These are phyloP conservation scores for Triticum dicoccoides DNA, from an alignment of 176 grass and related monocot species.

Conservation along the genomic window DNA sequence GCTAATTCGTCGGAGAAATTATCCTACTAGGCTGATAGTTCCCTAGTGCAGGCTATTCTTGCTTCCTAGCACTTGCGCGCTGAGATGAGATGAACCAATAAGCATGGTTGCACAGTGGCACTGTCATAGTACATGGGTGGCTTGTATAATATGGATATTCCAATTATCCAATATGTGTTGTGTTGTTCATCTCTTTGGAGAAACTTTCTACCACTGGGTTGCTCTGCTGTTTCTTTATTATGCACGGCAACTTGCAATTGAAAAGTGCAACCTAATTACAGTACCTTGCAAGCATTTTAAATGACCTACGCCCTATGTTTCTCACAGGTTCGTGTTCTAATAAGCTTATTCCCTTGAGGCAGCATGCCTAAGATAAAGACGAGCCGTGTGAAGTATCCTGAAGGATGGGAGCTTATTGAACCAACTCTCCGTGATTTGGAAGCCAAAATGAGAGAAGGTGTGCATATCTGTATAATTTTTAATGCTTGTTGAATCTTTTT, in stretches of 20 bases:
- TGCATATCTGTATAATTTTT: not conserved
- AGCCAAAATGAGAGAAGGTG: conserved; percentile 96
- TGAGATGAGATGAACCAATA: not conserved
- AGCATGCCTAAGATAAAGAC: conserved; percentile 97
- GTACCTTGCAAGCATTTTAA: not conserved
- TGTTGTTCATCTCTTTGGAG: not conserved
- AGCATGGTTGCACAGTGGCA: not conserved
- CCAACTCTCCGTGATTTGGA: conserved; percentile 90
- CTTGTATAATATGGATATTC: not conserved
- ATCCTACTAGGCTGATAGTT: not conserved
- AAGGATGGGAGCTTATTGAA: conserved; percentile 98
- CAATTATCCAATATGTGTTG: not conserved
- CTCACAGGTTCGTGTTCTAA: not conserved
- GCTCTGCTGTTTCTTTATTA: not conserved
- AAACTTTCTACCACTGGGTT: not conserved
- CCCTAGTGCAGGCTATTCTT: not conserved
- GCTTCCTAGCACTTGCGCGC: not conserved
- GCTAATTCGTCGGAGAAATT: not conserved
- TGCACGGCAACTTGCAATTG: not conserved
- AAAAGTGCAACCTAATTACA: not conserved
- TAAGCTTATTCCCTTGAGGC: not conserved
- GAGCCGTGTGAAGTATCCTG: conserved; percentile 85
- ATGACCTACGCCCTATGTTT: not conserved
- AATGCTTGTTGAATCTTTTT: not conserved
- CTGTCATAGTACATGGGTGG: not conserved